These are phyloP conservation scores for Trypanosomatidae sp. DNA, from an alignment of 208 protist genomes.

Conservation along the genomic window DNA sequence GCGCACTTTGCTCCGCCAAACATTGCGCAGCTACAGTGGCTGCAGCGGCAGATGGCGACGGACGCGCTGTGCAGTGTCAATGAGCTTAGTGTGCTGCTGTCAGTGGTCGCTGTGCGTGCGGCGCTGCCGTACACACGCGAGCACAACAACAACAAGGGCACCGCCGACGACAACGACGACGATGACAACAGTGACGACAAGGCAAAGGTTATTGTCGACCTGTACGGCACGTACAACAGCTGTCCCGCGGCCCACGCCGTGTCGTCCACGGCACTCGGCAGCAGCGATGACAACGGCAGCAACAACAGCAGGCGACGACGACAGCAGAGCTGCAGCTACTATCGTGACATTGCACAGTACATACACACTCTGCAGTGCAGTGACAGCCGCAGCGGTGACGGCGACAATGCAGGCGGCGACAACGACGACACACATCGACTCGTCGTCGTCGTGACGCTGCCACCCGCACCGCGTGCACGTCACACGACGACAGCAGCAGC, in stretches of 20 bases:
- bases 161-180: not conserved
- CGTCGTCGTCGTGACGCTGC: slow-evolving; percentile 4
- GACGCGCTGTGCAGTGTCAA: slow-evolving; percentile 37
- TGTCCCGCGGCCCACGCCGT: not conserved
- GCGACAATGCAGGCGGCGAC: not conserved
- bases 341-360: slow-evolving; percentile 17
- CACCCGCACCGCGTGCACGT: not conserved
- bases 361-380: not conserved
- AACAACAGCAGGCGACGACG: no score
- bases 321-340: slow-evolving; percentile 11
- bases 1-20: slow-evolving; percentile 11
- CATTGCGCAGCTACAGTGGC: slow-evolving; percentile 53
- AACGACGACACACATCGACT: not conserved
- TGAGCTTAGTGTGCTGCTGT: slow-evolving; percentile 17
- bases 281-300: no score
- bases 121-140: slow-evolving; percentile 6
- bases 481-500: no score
- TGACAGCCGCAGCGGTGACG: not conserved
- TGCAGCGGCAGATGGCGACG: slow-evolving; percentile 65
- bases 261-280: no score
- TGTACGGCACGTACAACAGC: slow-evolving; percentile 3
- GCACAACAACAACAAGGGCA: no score
- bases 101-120: slow-evolving; percentile 13
- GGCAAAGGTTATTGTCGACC: slow-evolving; percentile 6
- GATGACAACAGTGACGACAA: not conserved